Evolutionary conservation across 2,329 filamentous ascomycete genomes (phyloP).

Genomic region (Truncatella angustata): DNA sequence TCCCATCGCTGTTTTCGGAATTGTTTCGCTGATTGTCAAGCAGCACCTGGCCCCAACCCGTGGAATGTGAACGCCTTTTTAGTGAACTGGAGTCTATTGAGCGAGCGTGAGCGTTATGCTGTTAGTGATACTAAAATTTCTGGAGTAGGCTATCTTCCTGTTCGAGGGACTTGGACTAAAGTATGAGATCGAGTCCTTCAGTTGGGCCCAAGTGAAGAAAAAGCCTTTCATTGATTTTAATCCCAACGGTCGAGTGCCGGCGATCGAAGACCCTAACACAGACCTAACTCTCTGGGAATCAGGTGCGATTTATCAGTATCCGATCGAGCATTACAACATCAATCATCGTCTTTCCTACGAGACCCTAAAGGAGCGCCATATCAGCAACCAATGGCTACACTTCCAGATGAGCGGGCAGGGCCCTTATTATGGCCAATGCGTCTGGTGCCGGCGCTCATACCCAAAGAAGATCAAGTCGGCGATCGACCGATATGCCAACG

Average conservation of each 20-base stretch:
- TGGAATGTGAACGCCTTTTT: slow-evolving; percentile 9
- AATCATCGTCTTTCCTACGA: slow-evolving; percentile 34
- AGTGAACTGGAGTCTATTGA: too few relatives aligned
- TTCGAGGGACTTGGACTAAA: slow-evolving; percentile 30
- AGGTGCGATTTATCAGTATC: slow-evolving; percentile 10
- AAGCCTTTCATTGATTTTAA: slow-evolving; percentile 24
- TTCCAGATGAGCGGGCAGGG: slow-evolving; percentile 45
- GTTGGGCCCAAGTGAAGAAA: slow-evolving; percentile 25
- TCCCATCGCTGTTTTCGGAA: neutral
- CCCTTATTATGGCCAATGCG: slow-evolving; percentile 45
- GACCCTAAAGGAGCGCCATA: slow-evolving; percentile 32
- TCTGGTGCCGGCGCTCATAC: slow-evolving; percentile 40
- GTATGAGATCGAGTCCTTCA: slow-evolving; percentile 22
- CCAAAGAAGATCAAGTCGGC: slow-evolving; percentile 39
- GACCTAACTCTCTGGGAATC: slow-evolving; percentile 12
- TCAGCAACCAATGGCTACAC: slow-evolving; percentile 41
- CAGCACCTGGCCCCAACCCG: slow-evolving; percentile 8
- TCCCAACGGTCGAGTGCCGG: slow-evolving; percentile 12
- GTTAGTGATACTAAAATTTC: neutral
- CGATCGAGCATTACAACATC: slow-evolving; percentile 32
- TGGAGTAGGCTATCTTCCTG: slow-evolving; percentile 23
- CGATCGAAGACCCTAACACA: slow-evolving; percentile 12
- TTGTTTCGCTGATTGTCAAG: neutral
- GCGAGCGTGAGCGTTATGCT: neutral
- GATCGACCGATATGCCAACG: slow-evolving; percentile 40